Conservation (phyloP, 371 early-diverging fungal genomes). For the Apophysomyces elegans region DNA sequence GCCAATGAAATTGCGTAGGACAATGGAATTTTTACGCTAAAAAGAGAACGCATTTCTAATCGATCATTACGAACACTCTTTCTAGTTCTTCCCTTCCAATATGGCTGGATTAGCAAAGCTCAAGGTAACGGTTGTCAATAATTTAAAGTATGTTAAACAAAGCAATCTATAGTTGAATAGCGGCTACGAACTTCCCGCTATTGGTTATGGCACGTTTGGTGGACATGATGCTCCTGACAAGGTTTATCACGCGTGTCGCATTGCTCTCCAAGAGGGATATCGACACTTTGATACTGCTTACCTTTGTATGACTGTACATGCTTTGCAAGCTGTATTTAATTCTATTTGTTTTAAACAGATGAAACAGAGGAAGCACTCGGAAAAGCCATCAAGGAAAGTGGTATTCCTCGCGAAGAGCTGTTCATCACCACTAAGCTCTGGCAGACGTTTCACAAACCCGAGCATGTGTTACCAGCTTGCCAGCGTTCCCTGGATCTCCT, state of each 20-base stretch:
- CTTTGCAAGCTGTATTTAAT: neutral
- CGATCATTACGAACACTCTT: too few species aligned
- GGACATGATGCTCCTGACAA: constrained; percentile 38
- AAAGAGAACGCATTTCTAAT: too few species aligned
- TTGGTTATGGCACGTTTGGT: constrained; percentile 52
- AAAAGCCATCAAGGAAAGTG: constrained; percentile 55
- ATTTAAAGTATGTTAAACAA: neutral
- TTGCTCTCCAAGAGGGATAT: constrained; percentile 43
- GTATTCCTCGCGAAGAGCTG: constrained; percentile 64
- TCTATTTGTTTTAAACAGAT: constrained; percentile 24
- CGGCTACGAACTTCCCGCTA: constrained; percentile 42
- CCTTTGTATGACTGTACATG: constrained; percentile 31
- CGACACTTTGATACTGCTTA: constrained; percentile 53
- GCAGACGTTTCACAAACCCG: constrained; percentile 71
- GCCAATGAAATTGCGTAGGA: too few species aligned
- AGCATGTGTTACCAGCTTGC: constrained; percentile 53
- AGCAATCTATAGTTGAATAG: constrained; percentile 26
- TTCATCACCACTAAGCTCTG: constrained; percentile 77
- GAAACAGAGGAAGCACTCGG: constrained; percentile 79
- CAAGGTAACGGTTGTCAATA: neutral
- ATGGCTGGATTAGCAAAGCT: too few species aligned
- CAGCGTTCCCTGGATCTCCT: constrained; percentile 72
- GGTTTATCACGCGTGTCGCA: constrained; percentile 45
- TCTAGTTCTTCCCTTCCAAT: too few species aligned
- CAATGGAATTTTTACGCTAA: too few species aligned